phyloP scores from a whole-genome alignment of 805 yeast species.

The Saccharomycopsis selenospora region DNA sequence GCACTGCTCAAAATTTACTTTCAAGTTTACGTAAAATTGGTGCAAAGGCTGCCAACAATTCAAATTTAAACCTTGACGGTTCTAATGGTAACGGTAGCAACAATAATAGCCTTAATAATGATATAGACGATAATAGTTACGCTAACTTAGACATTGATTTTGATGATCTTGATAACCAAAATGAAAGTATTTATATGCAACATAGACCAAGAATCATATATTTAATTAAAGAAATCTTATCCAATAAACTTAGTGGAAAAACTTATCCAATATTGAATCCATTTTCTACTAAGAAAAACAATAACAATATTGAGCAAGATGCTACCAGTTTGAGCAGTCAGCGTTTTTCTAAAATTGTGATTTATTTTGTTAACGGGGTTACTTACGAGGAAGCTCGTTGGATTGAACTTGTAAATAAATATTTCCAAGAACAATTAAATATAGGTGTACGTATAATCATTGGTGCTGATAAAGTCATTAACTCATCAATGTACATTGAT shows the following conservation, averaged over 20 bases:
- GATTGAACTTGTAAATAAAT: constrained; percentile 59
- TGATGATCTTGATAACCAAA: constrained; percentile 29
- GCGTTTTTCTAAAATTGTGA: constrained; percentile 56
- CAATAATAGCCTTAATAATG: background rate
- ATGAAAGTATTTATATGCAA: constrained; percentile 82
- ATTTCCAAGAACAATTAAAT: constrained; percentile 31
- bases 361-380: constrained; percentile 78
- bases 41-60: constrained; percentile 23
- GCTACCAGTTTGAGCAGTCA: constrained; percentile 24
- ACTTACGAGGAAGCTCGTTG: constrained; percentile 90
- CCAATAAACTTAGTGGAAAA: constrained; percentile 33
- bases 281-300: constrained; percentile 21
- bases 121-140: constrained; percentile 13
- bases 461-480: constrained; percentile 70
- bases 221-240: constrained; percentile 35
- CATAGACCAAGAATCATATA: constrained; percentile 68
- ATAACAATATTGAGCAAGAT: constrained; percentile 4
- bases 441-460: constrained; percentile 54
- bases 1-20: background rate
- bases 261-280: constrained; percentile 40
- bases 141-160: constrained; percentile 22
- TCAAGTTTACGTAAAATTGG: background rate
- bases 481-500: constrained; percentile 35
- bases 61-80: constrained; percentile 24
- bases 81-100: constrained; percentile 6